phyloP scores from a whole-genome alignment of 164 flowering plant species.

The Hamamelis virginiana region DNA sequence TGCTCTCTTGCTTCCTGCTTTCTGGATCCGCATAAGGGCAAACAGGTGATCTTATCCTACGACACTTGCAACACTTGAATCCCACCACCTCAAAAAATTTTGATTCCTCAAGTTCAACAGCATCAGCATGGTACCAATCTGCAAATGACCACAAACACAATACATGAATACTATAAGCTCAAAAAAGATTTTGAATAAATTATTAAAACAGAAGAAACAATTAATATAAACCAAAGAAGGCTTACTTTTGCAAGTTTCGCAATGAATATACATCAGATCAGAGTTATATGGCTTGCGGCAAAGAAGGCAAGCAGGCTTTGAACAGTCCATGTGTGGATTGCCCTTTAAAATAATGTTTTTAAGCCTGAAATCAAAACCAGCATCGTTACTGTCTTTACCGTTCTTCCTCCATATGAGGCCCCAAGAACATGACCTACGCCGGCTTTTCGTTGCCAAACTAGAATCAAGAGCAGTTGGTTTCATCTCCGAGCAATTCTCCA shows the following conservation, averaged over 20 bases:
- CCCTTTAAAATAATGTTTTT: conserved; percentile 57
- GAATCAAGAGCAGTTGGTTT: conserved; percentile 29
- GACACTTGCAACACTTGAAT: conserved; percentile 89
- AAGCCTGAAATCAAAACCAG: conserved; percentile 51
- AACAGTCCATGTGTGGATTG: conserved; percentile 16
- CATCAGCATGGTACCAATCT: conserved; percentile 98
- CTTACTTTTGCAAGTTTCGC: conserved; percentile 80
- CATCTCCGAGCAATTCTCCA: conserved; percentile 19
- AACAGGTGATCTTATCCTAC: conserved; percentile 55
- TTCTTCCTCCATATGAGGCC: conserved; percentile 78
- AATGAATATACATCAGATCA: conserved; percentile 73
- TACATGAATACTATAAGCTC: background rate
- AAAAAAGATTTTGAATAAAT: background rate
- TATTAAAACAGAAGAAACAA: background rate
- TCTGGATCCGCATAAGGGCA: conserved; percentile 62
- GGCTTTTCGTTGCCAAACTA: conserved; percentile 25
- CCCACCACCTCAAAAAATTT: conserved; percentile 62
- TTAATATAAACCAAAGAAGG: background rate
- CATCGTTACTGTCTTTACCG: conserved; percentile 31
- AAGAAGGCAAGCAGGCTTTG: conserved; percentile 49
- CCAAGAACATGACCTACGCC: conserved; percentile 23
- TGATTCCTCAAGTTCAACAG: conserved; percentile 74
- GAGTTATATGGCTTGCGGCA: conserved; percentile 71
- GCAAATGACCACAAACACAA: conserved; percentile 26
- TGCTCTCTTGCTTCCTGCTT: conserved; percentile 22